phyloP scores from a whole-genome alignment of 495 filamentous ascomycete species.

The Annulohypoxylon maeteangense region DNA sequence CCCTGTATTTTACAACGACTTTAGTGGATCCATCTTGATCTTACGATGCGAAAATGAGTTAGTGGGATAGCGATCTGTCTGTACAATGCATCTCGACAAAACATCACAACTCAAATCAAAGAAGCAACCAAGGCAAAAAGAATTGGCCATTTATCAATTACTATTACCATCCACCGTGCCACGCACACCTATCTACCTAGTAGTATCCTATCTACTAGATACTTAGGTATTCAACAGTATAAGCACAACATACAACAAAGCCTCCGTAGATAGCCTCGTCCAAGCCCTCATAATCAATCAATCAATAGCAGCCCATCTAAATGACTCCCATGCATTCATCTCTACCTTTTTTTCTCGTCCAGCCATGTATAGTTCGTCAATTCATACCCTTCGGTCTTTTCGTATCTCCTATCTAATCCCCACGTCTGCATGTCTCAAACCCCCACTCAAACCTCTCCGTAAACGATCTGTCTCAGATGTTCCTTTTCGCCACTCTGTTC shows the following conservation, averaged over 20 bases:
- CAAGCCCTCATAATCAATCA: background rate
- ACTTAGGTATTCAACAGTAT: too few relatives aligned
- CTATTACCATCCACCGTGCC: background rate
- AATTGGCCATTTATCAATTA: background rate
- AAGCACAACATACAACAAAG: too few relatives aligned
- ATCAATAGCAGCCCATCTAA: background rate
- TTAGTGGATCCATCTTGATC: too few relatives aligned
- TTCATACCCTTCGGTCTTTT: background rate
- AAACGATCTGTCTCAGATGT: conserved; percentile 66
- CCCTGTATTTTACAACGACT: too few relatives aligned
- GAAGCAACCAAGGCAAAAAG: background rate
- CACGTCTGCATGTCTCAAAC: background rate
- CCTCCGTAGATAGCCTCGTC: too few relatives aligned
- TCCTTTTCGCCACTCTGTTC: conserved; percentile 78
- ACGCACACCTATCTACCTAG: background rate
- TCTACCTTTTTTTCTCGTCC: background rate
- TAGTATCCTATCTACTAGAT: too few relatives aligned
- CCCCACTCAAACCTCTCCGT: conserved; percentile 44
- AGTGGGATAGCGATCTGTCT: too few relatives aligned
- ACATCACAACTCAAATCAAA: background rate
- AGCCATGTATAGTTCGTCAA: background rate
- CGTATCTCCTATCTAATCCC: background rate
- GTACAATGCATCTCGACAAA: too few relatives aligned
- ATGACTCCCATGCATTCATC: background rate
- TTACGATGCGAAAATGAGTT: too few relatives aligned